Evolutionary conservation across 1,284 basidiomycete species (phyloP), one percentile per base, ranked within the genome.

Genomic region (Cerrena zonata): DNA sequence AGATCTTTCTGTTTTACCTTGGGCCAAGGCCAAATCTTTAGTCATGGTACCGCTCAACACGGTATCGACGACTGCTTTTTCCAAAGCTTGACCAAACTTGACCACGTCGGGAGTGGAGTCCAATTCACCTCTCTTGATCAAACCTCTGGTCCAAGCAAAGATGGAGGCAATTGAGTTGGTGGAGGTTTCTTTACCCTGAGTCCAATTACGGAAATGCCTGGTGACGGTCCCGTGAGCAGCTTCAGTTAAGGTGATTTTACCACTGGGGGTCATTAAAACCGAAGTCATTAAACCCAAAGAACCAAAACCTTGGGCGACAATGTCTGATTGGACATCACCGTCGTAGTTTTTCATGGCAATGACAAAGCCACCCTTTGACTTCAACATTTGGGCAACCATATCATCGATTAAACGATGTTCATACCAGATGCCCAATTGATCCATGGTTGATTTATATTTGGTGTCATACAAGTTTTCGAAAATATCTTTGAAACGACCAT

Each of bases 281-380:
- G 84, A 89, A 24, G 94, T 97, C 95, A 99, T 99, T 91, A 97
- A 94, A 27, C 94, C 94, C 48, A 97, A 75, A 55, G 80, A 85
- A 56, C 94, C 94, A 65, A 94, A 94, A 48, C 94, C 95, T 73
- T 96, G 94, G 1, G 92, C 93, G 54, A 94, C 84, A 63, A 94
- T 91, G 65, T 94, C 92, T 52, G 82, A 86, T 73, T 92, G 86
- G 30, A 97, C 91, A 66, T 96, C 94, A 46, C 94, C 94, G 64
- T 96, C 94, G 76, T 96, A 95, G 77, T 95, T 95, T 80, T 96
- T 97, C 70, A 84, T 86, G 3, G 95, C 95, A 94, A 93, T 96
- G 19, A 98, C 89, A 72, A 96, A 99, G 42, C 95, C 95, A 50
- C 95, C 95, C 0, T 86, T 84, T 19, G 90, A 93, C 76, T 99